Conservation (phyloP, 257 asterid species). For the Knoxia roxburghii region DNA sequence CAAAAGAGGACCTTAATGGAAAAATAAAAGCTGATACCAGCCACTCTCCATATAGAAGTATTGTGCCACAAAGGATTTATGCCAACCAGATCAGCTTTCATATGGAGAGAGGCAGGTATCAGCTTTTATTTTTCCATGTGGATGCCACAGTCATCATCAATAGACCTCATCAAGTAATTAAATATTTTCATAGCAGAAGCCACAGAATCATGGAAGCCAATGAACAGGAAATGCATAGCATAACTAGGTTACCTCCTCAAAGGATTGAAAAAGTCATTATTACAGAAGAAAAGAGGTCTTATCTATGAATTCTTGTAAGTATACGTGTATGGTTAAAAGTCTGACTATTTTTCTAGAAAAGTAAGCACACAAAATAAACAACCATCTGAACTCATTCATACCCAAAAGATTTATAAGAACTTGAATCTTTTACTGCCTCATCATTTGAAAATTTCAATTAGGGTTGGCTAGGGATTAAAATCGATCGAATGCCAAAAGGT, state of each 20-base stretch:
- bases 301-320: not conserved
- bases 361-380: not conserved
- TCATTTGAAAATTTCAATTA: not conserved
- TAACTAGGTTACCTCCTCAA: not conserved
- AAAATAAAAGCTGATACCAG: not conserved
- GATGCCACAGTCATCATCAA: slow-evolving; percentile 6
- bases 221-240: not conserved
- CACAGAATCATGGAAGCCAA: not conserved
- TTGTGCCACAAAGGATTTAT: not conserved
- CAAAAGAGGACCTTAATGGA: not conserved
- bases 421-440: not conserved
- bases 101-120: too few relatives aligned
- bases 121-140: too few relatives aligned
- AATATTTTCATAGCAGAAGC: not conserved
- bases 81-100: too few relatives aligned
- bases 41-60: not conserved
- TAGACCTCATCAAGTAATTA: not conserved
- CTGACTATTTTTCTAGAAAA: not conserved
- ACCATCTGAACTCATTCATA: not conserved
- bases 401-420: not conserved
- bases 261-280: not conserved
- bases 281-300: not conserved
- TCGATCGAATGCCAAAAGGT: too few relatives aligned
- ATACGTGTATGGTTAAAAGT: not conserved
- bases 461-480: too few relatives aligned